Evolutionary conservation across 1,284 basidiomycete genomes (phyloP), one percentile per base, ranked within the genome.

Genomic region (Boletus smithii): DNA sequence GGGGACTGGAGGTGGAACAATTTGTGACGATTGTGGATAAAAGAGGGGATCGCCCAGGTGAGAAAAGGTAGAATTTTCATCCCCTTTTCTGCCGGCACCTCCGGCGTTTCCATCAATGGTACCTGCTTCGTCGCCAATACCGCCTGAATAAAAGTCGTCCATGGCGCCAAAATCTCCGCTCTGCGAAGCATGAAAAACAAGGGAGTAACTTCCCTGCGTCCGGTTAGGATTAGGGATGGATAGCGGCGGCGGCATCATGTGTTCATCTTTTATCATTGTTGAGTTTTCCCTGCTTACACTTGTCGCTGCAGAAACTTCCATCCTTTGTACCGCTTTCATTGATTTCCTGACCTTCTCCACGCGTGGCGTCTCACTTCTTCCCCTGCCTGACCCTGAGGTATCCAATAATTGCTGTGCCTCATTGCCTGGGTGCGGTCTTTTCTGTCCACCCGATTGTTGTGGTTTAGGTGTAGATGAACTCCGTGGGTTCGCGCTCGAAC

Each of bases 311-410:
- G 61, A 51, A 33, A 67, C 58, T 49, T 77, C 74, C 17, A 69
- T 68, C 40, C 71, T 62, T 52, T 81, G 79, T 34, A 75, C 82
- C 14, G 75, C 82, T 56, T 79, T 83, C 71, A 78, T 77, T 5
- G 81, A 69, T 56, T 73, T 81, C 58, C 70, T 80, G 39, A 72
- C 44, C 42, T 63, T 64, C 26, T 63, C 63, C 16, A 45, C 26
- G n/a, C 55, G 67, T 5, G 64, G 62, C 69, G 48, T 73, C 63
- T 53, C 73, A 61, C 61, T 55, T 44, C 42, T 60, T 24, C 24
- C 65, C 49, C 31, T 59, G 14, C 38, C 26, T 53, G 48, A 70
- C 60, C 44, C 53, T n/a, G 63, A 45, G 2, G 47, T 36, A 33
- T 57, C 53, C n/a, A 63, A 59, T 3, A 68, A 68, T 42, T 68